Percentiles rank a stretch among this genome's conserved stretches.
phyloP scores from a whole-genome alignment of 2,329 filamentous ascomycete species.

The Penicillium sp. region DNA sequence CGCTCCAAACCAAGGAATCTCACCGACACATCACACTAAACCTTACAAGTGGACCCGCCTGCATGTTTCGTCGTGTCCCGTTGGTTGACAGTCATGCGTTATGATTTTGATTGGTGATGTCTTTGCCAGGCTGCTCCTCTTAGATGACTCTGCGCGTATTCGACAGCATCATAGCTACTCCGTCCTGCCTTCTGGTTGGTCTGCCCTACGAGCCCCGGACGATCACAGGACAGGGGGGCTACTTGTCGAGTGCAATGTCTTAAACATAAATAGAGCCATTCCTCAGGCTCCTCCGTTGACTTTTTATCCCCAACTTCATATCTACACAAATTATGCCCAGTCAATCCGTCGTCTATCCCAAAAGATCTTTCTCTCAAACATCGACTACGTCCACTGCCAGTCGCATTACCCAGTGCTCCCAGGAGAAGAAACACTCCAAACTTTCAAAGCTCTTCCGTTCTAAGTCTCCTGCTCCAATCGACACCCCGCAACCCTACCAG shows the following conservation, averaged over 20 bases:
- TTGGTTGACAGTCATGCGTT: conserved; percentile 10
- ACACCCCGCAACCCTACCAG: conserved; percentile 14
- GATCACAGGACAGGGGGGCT: conserved; percentile 1
- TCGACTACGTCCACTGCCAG: conserved; percentile 21
- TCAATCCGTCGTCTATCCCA: conserved; percentile 14
- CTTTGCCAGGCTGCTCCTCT: not conserved
- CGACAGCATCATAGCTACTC: conserved; percentile 8
- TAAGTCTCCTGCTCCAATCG: conserved; percentile 23
- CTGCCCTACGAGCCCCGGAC: conserved; percentile 19
- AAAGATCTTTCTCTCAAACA: conserved; percentile 22
- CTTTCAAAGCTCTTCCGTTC: conserved; percentile 20
- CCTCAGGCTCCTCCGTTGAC: not conserved
- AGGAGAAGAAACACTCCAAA: conserved; percentile 16
- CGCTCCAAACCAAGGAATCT: conserved; percentile 8
- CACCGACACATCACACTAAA: conserved; percentile 24
- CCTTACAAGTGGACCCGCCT: conserved; percentile 23
- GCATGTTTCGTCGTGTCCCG: not conserved
- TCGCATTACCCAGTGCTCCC: conserved; percentile 13
- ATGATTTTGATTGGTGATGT: conserved; percentile 12
- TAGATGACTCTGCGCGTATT: not conserved
- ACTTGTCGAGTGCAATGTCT: not conserved
- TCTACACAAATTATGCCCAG: conserved; percentile 16
- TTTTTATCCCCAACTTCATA: conserved; percentile 1
- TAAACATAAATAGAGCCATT: conserved; percentile 20
- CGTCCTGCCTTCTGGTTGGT: conserved; percentile 19